Evolutionary conservation across 2,329 filamentous ascomycete species (phyloP).

Genomic region (Emmonsia crescens): DNA sequence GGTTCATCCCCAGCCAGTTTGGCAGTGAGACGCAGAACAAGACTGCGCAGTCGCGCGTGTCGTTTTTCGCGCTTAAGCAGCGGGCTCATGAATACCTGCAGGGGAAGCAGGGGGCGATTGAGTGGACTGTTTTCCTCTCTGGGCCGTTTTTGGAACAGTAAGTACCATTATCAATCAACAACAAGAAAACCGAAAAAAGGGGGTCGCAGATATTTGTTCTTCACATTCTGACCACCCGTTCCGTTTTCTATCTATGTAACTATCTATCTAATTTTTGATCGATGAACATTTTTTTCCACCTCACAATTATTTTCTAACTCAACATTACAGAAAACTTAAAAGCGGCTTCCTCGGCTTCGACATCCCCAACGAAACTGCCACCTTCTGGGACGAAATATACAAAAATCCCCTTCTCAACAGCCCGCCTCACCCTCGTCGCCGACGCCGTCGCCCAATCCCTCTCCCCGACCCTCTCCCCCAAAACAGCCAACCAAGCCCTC

Average conservation of each 20-base stretch:
- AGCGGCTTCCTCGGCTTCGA: slow-evolving; percentile 25
- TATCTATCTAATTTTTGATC: background rate
- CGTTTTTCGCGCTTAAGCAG: slow-evolving; percentile 9
- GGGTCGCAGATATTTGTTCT: too few species aligned
- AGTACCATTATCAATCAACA: background rate
- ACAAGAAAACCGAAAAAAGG: too few species aligned
- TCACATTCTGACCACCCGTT: background rate
- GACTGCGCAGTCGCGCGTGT: slow-evolving; percentile 1
- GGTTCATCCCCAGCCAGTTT: slow-evolving; percentile 8
- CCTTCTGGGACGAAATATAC: slow-evolving; percentile 14
- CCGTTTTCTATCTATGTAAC: background rate
- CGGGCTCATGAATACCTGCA: slow-evolving; percentile 10
- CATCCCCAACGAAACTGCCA: slow-evolving; percentile 20
- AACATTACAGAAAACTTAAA: slow-evolving; percentile 5
- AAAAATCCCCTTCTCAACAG: slow-evolving; percentile 14
- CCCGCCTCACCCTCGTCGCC: slow-evolving; percentile 13
- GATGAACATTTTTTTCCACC: background rate
- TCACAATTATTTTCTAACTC: background rate
- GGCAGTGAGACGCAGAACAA: slow-evolving; percentile 8
- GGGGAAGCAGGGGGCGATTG: slow-evolving; percentile 13
- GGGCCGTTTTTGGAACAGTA: slow-evolving; percentile 12
- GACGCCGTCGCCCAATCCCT: slow-evolving; percentile 14
- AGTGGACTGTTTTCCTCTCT: slow-evolving; percentile 9
- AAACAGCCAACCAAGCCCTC: slow-evolving; percentile 11
- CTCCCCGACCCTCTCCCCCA: slow-evolving; percentile 7